A percentile compares a stretch with the other conserved stretches of the same genome.
Evolutionary conservation across 305 asterid genomes (phyloP).

Genomic region (Ajuga reptans): DNA sequence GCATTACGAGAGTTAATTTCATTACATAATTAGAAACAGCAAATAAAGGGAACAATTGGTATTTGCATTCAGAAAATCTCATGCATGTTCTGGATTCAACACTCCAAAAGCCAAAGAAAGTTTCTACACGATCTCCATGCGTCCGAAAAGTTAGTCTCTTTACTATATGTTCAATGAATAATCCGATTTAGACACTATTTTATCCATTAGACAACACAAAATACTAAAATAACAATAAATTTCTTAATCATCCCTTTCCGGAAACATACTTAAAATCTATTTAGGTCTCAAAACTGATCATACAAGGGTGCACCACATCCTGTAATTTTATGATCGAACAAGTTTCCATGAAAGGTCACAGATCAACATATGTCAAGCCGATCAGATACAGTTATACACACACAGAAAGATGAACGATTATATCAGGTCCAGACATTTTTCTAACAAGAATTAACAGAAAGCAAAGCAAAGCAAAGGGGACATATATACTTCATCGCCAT

Average conservation of each 20-base stretch:
- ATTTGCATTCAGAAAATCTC: not conserved
- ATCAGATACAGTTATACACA: not conserved
- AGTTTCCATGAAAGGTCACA: not conserved
- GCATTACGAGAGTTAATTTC: constrained; percentile 29
- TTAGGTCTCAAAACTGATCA: not conserved
- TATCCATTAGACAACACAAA: constrained; percentile 3
- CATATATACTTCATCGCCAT: not conserved
- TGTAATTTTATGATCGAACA: not conserved
- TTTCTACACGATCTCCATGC: not conserved
- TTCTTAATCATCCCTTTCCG: not conserved
- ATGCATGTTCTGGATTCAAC: not conserved
- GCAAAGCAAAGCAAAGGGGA: not conserved
- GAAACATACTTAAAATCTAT: not conserved
- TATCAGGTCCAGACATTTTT: not conserved
- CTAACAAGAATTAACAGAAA: not conserved
- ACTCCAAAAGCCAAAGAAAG: not conserved
- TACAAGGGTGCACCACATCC: not conserved
- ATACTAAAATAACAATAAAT: not conserved
- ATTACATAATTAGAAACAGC: not conserved
- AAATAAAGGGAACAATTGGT: not conserved
- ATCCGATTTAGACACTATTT: not conserved
- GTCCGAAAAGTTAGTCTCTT: not conserved
- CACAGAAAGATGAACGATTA: not conserved
- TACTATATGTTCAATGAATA: not conserved
- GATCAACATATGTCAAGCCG: not conserved